Evolutionary conservation across 345 rosid species (phyloP).

Genomic region (Mangifera indica): DNA sequence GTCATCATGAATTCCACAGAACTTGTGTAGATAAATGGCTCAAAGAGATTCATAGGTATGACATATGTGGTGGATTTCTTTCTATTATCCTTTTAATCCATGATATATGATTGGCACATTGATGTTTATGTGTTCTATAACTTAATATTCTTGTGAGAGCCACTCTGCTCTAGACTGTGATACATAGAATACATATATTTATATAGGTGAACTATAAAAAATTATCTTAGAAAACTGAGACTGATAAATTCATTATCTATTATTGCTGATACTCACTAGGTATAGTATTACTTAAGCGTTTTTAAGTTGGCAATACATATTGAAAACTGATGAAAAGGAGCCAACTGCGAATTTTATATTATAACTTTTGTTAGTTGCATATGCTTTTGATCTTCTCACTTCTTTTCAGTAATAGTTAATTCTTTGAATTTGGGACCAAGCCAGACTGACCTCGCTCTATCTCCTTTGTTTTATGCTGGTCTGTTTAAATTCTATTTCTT

Average conservation of each 20-base stretch:
- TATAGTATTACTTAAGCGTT: too few species aligned
- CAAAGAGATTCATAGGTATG: constrained; percentile 95
- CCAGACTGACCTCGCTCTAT: too few species aligned
- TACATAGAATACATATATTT: background rate
- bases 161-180: background rate
- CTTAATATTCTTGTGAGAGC: background rate
- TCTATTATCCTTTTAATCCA: background rate
- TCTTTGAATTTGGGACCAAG: too few species aligned
- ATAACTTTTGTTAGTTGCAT: too few species aligned
- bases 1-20: constrained; percentile 85
- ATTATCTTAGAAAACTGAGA: background rate
- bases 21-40: constrained; percentile 95
- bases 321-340: too few species aligned
- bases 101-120: background rate
- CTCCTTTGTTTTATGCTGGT: too few species aligned
- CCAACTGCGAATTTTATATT: too few species aligned
- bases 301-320: too few species aligned
- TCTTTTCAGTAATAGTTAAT: too few species aligned
- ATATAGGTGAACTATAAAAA: background rate
- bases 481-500: too few species aligned
- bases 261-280: constrained; percentile 2
- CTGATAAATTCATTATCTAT: background rate
- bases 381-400: too few species aligned
- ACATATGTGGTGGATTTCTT: background rate
- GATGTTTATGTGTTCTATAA: background rate